These are phyloP conservation scores for Aureobasidium leucospermi DNA, from an alignment of 2,329 filamentous ascomycete genomes.

Conservation along the genomic window DNA sequence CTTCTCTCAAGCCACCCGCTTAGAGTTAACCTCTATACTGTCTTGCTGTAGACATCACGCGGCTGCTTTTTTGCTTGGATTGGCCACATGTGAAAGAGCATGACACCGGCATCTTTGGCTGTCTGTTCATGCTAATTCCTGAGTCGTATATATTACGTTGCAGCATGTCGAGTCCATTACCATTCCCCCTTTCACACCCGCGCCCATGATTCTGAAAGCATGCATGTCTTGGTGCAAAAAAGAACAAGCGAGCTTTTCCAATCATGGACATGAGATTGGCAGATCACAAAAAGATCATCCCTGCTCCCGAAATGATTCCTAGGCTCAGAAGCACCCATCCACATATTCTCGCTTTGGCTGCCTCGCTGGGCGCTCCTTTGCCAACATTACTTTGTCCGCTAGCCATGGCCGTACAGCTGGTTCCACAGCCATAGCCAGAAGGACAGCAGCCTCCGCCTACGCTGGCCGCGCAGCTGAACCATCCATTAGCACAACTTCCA, in stretches of 20 bases:
- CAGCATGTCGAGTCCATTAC: neutral
- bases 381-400: slow-evolving; percentile 48
- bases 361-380: slow-evolving; percentile 34
- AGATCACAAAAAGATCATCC: slow-evolving; percentile 32
- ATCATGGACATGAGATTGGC: neutral
- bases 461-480: slow-evolving; percentile 64
- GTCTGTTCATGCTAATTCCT: neutral
- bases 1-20: slow-evolving; percentile 7
- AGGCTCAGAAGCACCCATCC: slow-evolving; percentile 27
- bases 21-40: neutral
- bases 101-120: neutral
- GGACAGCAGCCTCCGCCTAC: slow-evolving; percentile 78
- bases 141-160: slow-evolving; percentile 4
- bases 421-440: slow-evolving; percentile 65
- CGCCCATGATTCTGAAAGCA: neutral
- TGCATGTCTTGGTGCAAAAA: slow-evolving; percentile 18
- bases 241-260: neutral
- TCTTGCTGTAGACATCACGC: slow-evolving; percentile 4
- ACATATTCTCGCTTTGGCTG: slow-evolving; percentile 21
- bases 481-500: slow-evolving; percentile 64
- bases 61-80: neutral
- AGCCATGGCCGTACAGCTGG: slow-evolving; percentile 58
- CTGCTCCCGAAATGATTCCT: slow-evolving; percentile 27
- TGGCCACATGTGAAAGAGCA: neutral
- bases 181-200: neutral